Percentiles rank a stretch among this genome's conserved stretches.
Conservation (phyloP, 768 basidiomycete species). For the Rhodotorula paludigena region DNA sequence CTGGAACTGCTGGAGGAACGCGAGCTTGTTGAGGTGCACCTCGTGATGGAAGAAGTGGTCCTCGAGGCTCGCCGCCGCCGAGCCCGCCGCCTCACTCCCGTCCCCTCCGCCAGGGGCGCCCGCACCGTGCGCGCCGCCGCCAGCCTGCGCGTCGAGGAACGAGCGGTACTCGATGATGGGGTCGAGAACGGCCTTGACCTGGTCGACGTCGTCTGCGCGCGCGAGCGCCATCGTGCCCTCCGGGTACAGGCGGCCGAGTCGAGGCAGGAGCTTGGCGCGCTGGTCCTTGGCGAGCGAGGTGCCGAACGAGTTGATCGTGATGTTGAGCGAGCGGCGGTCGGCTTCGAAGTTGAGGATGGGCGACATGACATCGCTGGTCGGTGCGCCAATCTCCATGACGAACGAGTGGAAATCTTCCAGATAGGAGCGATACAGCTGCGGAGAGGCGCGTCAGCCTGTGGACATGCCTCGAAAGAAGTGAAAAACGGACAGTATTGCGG, state of each 20-base stretch:
- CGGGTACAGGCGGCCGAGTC: constrained; percentile 87
- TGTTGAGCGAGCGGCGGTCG: constrained; percentile 92
- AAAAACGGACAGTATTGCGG: constrained; percentile 65
- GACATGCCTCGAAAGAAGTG: background rate
- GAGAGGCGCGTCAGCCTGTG: background rate
- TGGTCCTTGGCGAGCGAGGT: constrained; percentile 93
- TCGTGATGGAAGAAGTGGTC: constrained; percentile 90
- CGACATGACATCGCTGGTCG: constrained; percentile 88
- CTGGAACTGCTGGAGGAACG: constrained; percentile 96
- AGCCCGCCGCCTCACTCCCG: constrained; percentile 34
- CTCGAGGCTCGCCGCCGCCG: constrained; percentile 59
- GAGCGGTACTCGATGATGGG: constrained; percentile 79
- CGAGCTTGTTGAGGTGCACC: constrained; percentile 86
- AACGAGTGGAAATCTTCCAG: constrained; percentile 93
- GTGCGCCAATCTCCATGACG: constrained; percentile 68
- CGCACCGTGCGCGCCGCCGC: constrained; percentile 11
- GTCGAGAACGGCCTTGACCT: constrained; percentile 81
- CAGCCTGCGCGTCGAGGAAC: constrained; percentile 63
- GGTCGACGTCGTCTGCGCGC: constrained; percentile 88
- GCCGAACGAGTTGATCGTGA: constrained; percentile 97
- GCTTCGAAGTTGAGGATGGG: constrained; percentile 91
- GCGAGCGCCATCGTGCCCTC: constrained; percentile 92
- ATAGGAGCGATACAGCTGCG: constrained; percentile 85
- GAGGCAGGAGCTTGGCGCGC: constrained; percentile 87
- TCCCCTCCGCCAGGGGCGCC: background rate